Evolutionary conservation across 495 filamentous ascomycete genomes (phyloP).

Genomic region (Cercophora samala): DNA sequence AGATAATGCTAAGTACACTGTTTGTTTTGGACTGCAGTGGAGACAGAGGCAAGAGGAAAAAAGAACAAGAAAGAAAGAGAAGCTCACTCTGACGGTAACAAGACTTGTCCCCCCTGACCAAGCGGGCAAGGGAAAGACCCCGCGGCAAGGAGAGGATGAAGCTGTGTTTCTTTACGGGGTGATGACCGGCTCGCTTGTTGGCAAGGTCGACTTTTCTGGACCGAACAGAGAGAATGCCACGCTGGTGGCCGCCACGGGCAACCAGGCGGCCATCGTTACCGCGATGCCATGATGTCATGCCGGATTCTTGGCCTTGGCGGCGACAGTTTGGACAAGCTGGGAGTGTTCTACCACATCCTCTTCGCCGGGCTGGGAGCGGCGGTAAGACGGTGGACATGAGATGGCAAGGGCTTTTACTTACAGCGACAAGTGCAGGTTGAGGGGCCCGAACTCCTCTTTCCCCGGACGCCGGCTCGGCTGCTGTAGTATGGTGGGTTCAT

Average conservation of each 20-base stretch:
- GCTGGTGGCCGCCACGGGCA: conserved; percentile 7
- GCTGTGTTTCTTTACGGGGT: neutral
- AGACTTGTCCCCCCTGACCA: conserved; percentile 10
- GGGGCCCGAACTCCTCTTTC: neutral
- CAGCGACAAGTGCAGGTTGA: conserved; percentile 5
- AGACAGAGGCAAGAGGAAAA: neutral
- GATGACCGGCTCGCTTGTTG: conserved; percentile 4
- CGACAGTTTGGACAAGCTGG: conserved; percentile 8
- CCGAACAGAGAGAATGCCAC: conserved; percentile 11
- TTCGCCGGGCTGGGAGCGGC: conserved; percentile 6
- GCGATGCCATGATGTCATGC: neutral
- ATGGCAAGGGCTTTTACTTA: neutral
- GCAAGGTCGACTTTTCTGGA: conserved; percentile 11
- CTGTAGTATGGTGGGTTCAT: conserved; percentile 7
- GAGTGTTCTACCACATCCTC: conserved; percentile 8
- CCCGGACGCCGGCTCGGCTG: neutral
- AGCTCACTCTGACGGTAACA: conserved; percentile 3
- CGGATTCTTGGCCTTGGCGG: neutral
- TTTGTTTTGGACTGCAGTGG: neutral
- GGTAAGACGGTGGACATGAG: neutral
- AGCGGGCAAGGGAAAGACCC: conserved; percentile 11
- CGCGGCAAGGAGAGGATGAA: conserved; percentile 11
- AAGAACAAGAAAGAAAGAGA: conserved; percentile 9
- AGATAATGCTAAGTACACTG: conserved; percentile 4
- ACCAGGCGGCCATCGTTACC: conserved; percentile 10